Conservation (phyloP, 169 alveolate species). For the Plasmodium vinckei region DNA sequence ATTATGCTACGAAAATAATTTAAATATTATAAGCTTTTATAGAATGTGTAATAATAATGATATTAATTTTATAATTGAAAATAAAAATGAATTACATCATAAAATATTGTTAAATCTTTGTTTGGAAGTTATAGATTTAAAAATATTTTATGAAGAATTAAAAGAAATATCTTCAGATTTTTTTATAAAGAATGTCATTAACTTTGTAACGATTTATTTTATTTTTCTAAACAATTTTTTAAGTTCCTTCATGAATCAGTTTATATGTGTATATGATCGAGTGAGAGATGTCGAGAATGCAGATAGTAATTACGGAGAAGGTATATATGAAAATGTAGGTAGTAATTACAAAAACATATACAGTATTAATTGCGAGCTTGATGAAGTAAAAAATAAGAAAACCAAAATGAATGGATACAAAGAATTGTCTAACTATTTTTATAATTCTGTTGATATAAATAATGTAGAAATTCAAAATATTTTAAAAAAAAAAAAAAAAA, state of each 20-base stretch:
- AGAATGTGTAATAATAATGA: slow-evolving; percentile 40
- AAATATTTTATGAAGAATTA: slow-evolving; percentile 33
- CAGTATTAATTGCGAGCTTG: not conserved
- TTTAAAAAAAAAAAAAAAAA: slow-evolving; percentile 26
- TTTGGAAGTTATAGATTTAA: slow-evolving; percentile 56
- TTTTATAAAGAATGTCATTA: slow-evolving; percentile 46
- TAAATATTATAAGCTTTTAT: slow-evolving; percentile 13
- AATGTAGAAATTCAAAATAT: not conserved
- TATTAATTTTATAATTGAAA: slow-evolving; percentile 18
- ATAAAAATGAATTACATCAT: slow-evolving; percentile 46
- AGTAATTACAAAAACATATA: slow-evolving; percentile 45
- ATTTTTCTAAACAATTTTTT: slow-evolving; percentile 11
- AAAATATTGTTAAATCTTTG: slow-evolving; percentile 45
- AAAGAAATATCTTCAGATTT: not conserved
- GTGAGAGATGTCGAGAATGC: too few relatives aligned
- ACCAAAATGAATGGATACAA: slow-evolving; percentile 1
- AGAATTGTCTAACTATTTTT: slow-evolving; percentile 9
- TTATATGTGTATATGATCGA: slow-evolving; percentile 42
- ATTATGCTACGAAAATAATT: slow-evolving; percentile 17
- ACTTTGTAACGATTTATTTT: slow-evolving; percentile 64
- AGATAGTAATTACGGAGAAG: not conserved
- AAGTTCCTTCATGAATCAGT: slow-evolving; percentile 14
- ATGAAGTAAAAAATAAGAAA: not conserved
- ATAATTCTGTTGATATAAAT: not conserved
- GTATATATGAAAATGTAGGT: slow-evolving; percentile 1